Conservation (phyloP, 148 eudicot genomes). For the Selenicereus undatus region DNA sequence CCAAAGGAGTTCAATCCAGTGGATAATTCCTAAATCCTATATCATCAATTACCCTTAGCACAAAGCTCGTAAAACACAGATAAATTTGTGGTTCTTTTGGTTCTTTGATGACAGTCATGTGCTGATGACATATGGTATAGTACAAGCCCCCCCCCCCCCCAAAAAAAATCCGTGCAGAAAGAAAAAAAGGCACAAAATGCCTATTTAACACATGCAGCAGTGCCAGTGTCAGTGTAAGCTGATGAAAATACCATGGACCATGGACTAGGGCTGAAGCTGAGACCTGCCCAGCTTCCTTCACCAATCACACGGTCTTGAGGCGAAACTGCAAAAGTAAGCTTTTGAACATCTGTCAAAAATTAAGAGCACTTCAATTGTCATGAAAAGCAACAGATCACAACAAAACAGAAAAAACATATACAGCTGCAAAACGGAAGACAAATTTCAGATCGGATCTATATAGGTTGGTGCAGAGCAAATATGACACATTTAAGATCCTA, state of each 20-base stretch:
- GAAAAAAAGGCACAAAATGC: too few species aligned
- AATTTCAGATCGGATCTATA: not conserved
- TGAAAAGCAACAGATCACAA: not conserved
- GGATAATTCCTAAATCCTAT: too few species aligned
- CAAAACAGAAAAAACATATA: not conserved
- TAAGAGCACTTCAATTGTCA: not conserved
- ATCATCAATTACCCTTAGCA: too few species aligned
- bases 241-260: constrained; percentile 50
- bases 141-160: not conserved
- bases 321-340: constrained; percentile 43
- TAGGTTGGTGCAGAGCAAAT: too few species aligned
- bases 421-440: not conserved
- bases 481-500: too few species aligned
- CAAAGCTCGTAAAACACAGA: too few species aligned
- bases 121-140: too few species aligned
- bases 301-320: constrained; percentile 69
- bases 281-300: constrained; percentile 84
- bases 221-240: not conserved
- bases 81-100: too few species aligned
- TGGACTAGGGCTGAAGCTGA: constrained; percentile 63
- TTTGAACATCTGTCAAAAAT: constrained; percentile 42
- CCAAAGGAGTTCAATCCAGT: too few species aligned
- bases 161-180: too few species aligned
- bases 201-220: too few species aligned
- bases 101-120: too few species aligned